Base-by-base conservation (phyloP, 1,284 basidiomycete genomes). In the Cryptococcus maquisensis region DNA sequence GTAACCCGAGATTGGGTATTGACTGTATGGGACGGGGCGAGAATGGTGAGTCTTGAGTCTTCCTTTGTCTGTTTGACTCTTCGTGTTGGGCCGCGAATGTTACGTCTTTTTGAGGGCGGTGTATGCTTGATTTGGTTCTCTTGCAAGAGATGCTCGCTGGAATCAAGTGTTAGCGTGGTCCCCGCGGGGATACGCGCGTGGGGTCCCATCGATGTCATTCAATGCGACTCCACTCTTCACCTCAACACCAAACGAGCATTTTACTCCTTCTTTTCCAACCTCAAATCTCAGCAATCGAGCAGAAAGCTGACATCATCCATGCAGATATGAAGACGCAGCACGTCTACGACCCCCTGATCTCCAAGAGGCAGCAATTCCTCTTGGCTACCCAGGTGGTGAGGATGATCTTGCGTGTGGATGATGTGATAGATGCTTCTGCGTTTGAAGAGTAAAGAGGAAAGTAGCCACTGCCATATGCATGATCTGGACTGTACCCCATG, bases 261-360 rank as follows among this genome's bases (percentile, higher is more conserved):
- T 10, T 32, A 32, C 28, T 10, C 10, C 10, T 32, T 32, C 28
- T 32, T 32, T 32, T 7, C 10, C 28, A 32, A 10, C 28, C 28
- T 10, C 6, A 32, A 10, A 32, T 32, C 10, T 4, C 38, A 40
- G 21, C 9, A 43, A 15, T 32, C 16, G 24, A 52, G 12, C 35
- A 24, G n/a, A 10, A 28, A 18, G 38, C 42, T 48, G 32, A 40
- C 39, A 10, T n/a, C 48, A 28, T 24, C 50, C 26, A 38, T 9
- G 46, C 62, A 95, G 94, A 98, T 69, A 98, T 98, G 95, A 95
- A 89, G 81, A 83, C 88, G 71, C 95, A 98, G 75, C 91, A 90
- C 65, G 95, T 98, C 23, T 95, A 95, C 69, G 95, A 98, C 73
- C 94, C 95, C 28, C 81, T 98, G 58, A 95, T 98, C 72, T 93